Evolutionary conservation across 2,329 filamentous ascomycete species (phyloP).

Genomic region (Diplodia mutila): DNA sequence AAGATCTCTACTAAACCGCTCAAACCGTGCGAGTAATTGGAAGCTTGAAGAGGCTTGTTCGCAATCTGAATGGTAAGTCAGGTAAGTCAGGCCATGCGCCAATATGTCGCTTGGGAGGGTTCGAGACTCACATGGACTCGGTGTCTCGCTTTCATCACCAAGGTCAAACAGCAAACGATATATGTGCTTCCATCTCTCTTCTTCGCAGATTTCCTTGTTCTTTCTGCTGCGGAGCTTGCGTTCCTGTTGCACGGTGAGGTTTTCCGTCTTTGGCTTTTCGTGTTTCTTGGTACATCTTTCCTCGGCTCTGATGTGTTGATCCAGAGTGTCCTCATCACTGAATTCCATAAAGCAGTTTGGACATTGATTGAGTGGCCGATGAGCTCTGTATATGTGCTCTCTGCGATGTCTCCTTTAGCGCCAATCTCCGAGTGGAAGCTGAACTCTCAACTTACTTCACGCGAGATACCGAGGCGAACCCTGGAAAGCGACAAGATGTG

Average conservation of each 20-base stretch:
- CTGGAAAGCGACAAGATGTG: not conserved
- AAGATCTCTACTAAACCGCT: no score
- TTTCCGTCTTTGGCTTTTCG: not conserved
- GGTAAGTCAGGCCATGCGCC: no score
- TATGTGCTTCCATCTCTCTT: not conserved
- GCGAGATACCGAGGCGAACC: not conserved
- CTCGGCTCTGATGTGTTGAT: not conserved
- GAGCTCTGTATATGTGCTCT: not conserved
- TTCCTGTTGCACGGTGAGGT: not conserved
- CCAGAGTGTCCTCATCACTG: not conserved
- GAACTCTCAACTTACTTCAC: not conserved
- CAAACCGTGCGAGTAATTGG: no score
- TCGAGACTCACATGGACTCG: not conserved
- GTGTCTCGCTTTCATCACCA: not conserved
- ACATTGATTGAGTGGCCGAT: not conserved
- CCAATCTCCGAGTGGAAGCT: not conserved
- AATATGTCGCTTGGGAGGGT: no score
- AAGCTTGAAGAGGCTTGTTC: no score
- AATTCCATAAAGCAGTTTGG: not conserved
- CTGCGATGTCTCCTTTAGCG: not conserved
- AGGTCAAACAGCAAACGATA: not conserved
- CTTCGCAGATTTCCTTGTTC: not conserved
- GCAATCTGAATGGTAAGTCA: no score
- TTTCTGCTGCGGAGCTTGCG: not conserved
- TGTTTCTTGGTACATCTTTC: not conserved